Evolutionary conservation across 768 basidiomycete species (phyloP).

Genomic region (Pisolithus microcarpus): DNA sequence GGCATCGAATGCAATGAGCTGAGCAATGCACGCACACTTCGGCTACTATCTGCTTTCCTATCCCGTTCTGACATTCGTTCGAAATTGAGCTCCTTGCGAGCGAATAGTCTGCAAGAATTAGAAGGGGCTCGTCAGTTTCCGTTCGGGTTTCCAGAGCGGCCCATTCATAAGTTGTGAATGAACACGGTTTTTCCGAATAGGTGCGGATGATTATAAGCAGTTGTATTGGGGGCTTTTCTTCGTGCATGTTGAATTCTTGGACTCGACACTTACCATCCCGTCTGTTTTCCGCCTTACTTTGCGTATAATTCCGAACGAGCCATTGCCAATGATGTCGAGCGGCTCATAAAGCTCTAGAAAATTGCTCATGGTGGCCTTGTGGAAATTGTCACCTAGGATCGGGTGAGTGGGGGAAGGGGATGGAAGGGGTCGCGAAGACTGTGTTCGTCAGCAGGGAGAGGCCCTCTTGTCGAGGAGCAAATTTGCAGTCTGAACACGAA

Average conservation of each 20-base stretch:
- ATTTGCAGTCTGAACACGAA: no score
- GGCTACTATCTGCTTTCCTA: constrained; percentile 90
- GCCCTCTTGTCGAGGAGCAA: no score
- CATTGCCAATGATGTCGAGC: constrained; percentile 91
- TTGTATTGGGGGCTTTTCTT: background rate
- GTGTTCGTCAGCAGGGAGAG: no score
- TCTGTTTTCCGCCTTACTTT: constrained; percentile 85
- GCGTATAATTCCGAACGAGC: constrained; percentile 95
- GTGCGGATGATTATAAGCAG: background rate
- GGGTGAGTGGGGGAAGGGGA: background rate
- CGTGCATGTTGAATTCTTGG: constrained; percentile 3
- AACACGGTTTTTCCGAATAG: background rate
- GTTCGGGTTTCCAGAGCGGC: background rate
- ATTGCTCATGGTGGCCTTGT: constrained; percentile 14
- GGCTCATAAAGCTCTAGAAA: constrained; percentile 79
- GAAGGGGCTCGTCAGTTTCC: background rate
- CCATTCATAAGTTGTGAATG: background rate
- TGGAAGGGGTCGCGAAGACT: no score
- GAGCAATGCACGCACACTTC: constrained; percentile 72
- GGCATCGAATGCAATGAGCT: background rate
- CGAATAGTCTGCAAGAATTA: constrained; percentile 54
- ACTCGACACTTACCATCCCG: constrained; percentile 53
- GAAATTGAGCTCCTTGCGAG: constrained; percentile 95
- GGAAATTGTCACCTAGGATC: constrained; percentile 4
- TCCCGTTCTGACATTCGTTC: constrained; percentile 95